Evolutionary conservation across 371 early-diverging fungal genomes (phyloP).

Genomic region (Hamiltosporidium tvaerminnensis): DNA sequence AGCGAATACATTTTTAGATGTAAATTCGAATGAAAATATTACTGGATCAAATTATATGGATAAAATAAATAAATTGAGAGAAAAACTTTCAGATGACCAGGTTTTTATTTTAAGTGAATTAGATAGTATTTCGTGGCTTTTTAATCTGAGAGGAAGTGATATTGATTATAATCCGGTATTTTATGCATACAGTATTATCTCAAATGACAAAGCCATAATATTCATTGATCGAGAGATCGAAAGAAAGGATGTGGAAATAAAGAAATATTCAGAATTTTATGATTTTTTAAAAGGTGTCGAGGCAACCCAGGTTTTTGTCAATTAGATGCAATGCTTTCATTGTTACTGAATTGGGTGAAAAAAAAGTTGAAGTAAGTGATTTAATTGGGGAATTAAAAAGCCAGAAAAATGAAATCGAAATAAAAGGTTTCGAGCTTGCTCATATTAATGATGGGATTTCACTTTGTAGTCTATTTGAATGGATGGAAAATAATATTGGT

Average conservation of each 20-base stretch:
- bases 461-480: conserved; percentile 69
- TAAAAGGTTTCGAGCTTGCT: conserved; percentile 73
- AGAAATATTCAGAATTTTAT: neutral
- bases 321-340: conserved; percentile 9
- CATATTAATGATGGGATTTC: conserved; percentile 82
- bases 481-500: conserved; percentile 65
- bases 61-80: conserved; percentile 20
- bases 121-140: conserved; percentile 59
- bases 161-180: conserved; percentile 89
- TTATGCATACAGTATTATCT: conserved; percentile 69
- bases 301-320: neutral
- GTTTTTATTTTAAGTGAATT: conserved; percentile 36
- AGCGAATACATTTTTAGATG: neutral
- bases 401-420: conserved; percentile 68
- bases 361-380: conserved; percentile 9
- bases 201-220: conserved; percentile 57
- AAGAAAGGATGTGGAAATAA: neutral
- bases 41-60: conserved; percentile 66
- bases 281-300: neutral
- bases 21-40: conserved; percentile 53
- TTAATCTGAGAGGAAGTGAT: conserved; percentile 88
- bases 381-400: conserved; percentile 18
- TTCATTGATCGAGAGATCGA: conserved; percentile 59
- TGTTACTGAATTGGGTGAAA: neutral
- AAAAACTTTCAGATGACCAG: conserved; percentile 6